Conservation (phyloP, 768 basidiomycete genomes). For the Xerocomellus amylosporus region DNA sequence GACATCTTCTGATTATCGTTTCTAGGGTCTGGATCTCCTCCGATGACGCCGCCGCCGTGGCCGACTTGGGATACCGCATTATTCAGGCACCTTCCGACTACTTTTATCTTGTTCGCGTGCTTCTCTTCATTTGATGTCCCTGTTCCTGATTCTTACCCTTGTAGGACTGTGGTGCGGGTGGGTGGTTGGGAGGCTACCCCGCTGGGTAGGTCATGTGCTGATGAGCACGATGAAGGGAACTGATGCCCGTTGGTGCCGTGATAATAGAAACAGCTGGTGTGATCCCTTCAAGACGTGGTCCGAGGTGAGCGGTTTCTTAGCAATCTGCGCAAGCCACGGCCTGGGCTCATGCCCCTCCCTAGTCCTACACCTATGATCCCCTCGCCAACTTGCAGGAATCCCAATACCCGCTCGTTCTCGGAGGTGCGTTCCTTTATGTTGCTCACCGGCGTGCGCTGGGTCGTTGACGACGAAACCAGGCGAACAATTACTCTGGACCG, state of each 20-base stretch:
- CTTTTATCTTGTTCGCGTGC: constrained; percentile 45
- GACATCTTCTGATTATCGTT: not conserved
- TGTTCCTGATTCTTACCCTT: not conserved
- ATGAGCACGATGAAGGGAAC: not conserved
- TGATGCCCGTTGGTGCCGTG: not conserved
- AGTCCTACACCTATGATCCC: constrained; percentile 53
- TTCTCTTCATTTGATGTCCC: not conserved
- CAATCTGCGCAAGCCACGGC: not conserved
- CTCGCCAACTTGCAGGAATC: constrained; percentile 38
- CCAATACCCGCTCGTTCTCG: constrained; percentile 39
- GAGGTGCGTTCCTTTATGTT: constrained; percentile 19
- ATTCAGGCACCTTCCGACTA: constrained; percentile 50
- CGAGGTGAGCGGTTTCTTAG: constrained; percentile 30
- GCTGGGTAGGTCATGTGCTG: constrained; percentile 25
- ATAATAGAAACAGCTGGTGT: constrained; percentile 43
- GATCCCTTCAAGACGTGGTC: constrained; percentile 55
- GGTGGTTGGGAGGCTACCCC: constrained; percentile 40
- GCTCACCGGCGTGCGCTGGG: not conserved
- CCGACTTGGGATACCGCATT: constrained; percentile 40
- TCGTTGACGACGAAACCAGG: constrained; percentile 19
- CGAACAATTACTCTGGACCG: constrained; percentile 45
- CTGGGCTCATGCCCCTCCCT: not conserved
- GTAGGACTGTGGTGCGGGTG: constrained; percentile 48
- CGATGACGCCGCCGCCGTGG: constrained; percentile 37
- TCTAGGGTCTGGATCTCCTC: constrained; percentile 48